A percentile compares a stretch with the other conserved stretches of the same genome.
phyloP scores from a whole-genome alignment of 116 monocot genomes.

The Phalaenopsis hybrid region DNA sequence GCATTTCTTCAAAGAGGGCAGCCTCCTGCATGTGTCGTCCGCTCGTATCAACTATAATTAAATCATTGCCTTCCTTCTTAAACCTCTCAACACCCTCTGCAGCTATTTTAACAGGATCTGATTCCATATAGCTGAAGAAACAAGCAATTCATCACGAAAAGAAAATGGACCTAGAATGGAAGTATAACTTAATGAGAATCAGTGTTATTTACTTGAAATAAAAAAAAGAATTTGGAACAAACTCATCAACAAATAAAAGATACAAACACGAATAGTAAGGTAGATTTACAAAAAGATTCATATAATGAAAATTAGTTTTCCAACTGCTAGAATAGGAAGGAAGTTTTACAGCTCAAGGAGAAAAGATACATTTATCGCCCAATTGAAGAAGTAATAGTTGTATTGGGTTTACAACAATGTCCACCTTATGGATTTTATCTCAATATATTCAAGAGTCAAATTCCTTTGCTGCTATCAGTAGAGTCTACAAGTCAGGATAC shows the following conservation, averaged over 20 bases:
- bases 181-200: background rate
- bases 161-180: background rate
- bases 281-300: background rate
- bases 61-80: constrained; percentile 93
- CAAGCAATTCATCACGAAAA: background rate
- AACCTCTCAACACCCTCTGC: constrained; percentile 94
- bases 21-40: constrained; percentile 98
- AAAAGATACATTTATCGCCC: too few relatives aligned
- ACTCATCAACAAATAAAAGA: background rate
- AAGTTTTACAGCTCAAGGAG: too few relatives aligned
- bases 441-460: too few relatives aligned
- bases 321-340: too few relatives aligned
- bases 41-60: constrained; percentile 95
- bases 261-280: background rate
- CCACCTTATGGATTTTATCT: too few relatives aligned
- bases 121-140: constrained; percentile 81
- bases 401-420: too few relatives aligned
- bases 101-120: constrained; percentile 98
- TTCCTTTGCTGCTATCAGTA: too few relatives aligned
- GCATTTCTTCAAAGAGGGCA: constrained; percentile 98
- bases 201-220: background rate
- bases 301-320: too few relatives aligned
- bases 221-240: background rate
- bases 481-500: too few relatives aligned
- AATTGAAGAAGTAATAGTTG: too few relatives aligned